Base-by-base conservation (phyloP, 2,329 filamentous ascomycete genomes). In the Colletotrichum echinochloae region DNA sequence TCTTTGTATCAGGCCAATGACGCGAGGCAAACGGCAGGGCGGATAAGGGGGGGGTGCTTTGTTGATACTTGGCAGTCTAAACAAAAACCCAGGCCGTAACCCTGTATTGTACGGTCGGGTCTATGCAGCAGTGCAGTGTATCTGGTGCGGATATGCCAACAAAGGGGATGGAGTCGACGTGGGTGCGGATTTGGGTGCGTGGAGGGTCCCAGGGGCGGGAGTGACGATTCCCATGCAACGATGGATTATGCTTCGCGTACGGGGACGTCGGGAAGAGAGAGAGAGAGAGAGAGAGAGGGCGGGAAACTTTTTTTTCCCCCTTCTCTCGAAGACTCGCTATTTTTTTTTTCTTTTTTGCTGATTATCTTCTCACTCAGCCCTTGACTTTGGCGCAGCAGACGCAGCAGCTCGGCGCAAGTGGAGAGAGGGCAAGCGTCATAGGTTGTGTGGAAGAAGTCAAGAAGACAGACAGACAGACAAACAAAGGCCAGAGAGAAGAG, bases 1-100 rank as follows among this genome's bases (percentile, higher is more conserved):
- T 57, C 68, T 57, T 70, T 68, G 68, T 68, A 63, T 48, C 56
- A 63, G n/a, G 57, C 61, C 62, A 63, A 52, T 46, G 44, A 54
- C 37, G 28, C 64, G 37, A 67, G 44, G 52, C 59, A 66, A 62
- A 35, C n/a, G 46, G 39, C 44, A 35, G 60, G 44, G 59, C 52
- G 37, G 49, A 67, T 59, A 55, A 64, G 64, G 65, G 62, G 68
- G 64, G 65, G 62, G 16, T 41, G 16, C 0, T 54, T 55, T 52
- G 67, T 70, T 51, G 57, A 28, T 59, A 62, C 54, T 63, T 59
- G 67, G 57, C 67, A 70, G 23, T 28, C 44, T 44, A 30, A 51
- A 33, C 23, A 44, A 44, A n/a, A n/a, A 18, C 44, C 67, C 67
- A 66, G 67, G 64, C 44, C 59, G 33, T 35, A 65, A 70, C 67